Conservation (phyloP, 768 basidiomycete species). For the Rickenella mellea region DNA sequence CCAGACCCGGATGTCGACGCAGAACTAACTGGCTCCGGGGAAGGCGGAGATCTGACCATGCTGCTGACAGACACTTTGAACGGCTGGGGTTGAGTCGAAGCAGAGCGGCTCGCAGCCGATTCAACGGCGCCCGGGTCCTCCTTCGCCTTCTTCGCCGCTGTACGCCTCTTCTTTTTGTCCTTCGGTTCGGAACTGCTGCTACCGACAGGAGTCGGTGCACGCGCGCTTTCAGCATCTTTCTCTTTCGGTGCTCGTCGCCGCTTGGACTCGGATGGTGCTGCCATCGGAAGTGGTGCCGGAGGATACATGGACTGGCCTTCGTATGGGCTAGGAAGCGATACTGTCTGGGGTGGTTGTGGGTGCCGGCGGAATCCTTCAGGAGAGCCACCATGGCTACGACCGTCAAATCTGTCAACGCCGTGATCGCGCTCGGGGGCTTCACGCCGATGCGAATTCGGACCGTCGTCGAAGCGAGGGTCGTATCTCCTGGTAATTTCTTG, state of each 20-base stretch:
- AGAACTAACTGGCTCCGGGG: conserved; percentile 59
- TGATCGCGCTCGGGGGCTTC: not conserved
- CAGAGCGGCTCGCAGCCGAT: conserved; percentile 32
- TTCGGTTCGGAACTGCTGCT: conserved; percentile 32
- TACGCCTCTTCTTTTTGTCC: conserved; percentile 45
- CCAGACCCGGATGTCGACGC: conserved; percentile 37
- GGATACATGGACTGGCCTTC: conserved; percentile 26
- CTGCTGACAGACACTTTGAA: conserved; percentile 16
- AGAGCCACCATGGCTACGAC: conserved; percentile 17
- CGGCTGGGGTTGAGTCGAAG: conserved; percentile 20
- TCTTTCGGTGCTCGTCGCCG: conserved; percentile 38
- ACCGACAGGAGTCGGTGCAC: conserved; percentile 6
- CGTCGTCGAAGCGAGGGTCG: conserved; percentile 52
- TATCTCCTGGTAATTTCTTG: too few relatives aligned
- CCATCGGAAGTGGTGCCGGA: conserved; percentile 20
- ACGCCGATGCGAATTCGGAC: conserved; percentile 22
- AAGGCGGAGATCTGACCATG: conserved; percentile 8
- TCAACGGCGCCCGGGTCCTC: conserved; percentile 32
- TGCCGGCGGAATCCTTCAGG: conserved; percentile 12
- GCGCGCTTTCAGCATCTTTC: conserved; percentile 27
- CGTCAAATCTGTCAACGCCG: conserved; percentile 15
- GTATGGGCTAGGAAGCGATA: conserved; percentile 28
- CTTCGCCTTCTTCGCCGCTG: conserved; percentile 26
- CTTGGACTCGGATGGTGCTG: conserved; percentile 38
- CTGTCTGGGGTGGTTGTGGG: conserved; percentile 9